A percentile compares a stretch with the other conserved stretches of the same genome.
phyloP scores from a whole-genome alignment of 2,329 filamentous ascomycete genomes.

The Exophiala dermatitidis region DNA sequence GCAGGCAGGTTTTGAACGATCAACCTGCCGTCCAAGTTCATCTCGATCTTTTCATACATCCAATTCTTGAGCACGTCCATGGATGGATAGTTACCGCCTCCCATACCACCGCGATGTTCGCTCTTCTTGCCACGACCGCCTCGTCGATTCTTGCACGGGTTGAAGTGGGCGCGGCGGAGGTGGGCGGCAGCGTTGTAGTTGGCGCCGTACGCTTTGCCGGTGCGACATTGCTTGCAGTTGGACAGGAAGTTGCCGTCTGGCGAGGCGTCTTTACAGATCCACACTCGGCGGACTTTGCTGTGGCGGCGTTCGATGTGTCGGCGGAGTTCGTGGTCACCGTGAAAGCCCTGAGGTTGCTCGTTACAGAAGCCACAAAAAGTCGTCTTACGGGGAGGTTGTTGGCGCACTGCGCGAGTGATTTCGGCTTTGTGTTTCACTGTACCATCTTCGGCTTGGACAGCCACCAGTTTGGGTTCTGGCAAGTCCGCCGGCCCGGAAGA shows the following conservation, averaged over 20 bases:
- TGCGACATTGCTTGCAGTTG: constrained; percentile 76
- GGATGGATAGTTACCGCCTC: constrained; percentile 54
- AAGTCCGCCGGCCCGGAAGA: constrained; percentile 27
- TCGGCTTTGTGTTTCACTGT: constrained; percentile 49
- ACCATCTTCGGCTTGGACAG: constrained; percentile 47
- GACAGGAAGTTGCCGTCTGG: constrained; percentile 58
- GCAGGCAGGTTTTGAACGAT: constrained; percentile 22
- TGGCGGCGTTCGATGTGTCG: constrained; percentile 65
- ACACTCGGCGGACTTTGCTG: constrained; percentile 50
- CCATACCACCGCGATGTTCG: constrained; percentile 55
- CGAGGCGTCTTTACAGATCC: constrained; percentile 56
- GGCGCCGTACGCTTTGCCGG: constrained; percentile 72
- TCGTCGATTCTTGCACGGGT: constrained; percentile 52
- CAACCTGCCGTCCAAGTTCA: constrained; percentile 25
- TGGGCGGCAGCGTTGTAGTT: constrained; percentile 96
- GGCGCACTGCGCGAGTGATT: constrained; percentile 50
- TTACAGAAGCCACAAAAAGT: constrained; percentile 62
- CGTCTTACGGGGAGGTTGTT: constrained; percentile 55
- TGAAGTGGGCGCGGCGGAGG: constrained; percentile 80
- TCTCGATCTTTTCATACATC: constrained; percentile 52
- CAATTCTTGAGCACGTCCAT: constrained; percentile 56
- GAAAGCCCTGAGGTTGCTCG: constrained; percentile 69
- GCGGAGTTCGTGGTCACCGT: constrained; percentile 75
- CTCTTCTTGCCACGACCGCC: constrained; percentile 52
- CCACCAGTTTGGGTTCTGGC: constrained; percentile 44